These are phyloP conservation scores for Penstemon newberryi DNA, from an alignment of 257 asterid genomes.

Conservation along the genomic window DNA sequence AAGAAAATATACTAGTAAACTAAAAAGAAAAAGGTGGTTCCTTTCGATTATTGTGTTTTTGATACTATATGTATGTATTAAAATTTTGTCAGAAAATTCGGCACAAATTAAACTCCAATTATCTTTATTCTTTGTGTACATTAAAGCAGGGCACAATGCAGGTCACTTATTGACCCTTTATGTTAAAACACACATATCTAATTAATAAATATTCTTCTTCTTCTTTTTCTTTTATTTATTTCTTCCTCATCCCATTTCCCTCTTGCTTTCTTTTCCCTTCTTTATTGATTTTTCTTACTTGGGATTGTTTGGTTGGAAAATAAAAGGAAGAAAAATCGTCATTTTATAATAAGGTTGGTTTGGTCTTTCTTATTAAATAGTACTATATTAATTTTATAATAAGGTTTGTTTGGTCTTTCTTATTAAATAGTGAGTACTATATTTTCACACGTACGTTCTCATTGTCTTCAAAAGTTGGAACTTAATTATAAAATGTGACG, in stretches of 20 bases:
- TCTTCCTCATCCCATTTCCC: constrained; percentile 30
- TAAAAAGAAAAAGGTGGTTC: constrained; percentile 20
- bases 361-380: not conserved
- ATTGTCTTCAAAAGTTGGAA: not conserved
- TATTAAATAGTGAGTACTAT: not conserved
- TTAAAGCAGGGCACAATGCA: constrained; percentile 46
- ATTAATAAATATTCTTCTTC: not conserved
- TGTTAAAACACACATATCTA: constrained; percentile 28
- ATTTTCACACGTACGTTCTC: not conserved
- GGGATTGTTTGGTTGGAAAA: constrained; percentile 12
- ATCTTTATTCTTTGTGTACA: constrained; percentile 32
- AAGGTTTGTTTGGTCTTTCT: not conserved
- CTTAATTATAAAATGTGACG: not conserved
- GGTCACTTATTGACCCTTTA: constrained; percentile 46
- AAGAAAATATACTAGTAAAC: constrained; percentile 16
- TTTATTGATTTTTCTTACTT: not conserved
- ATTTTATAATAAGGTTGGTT: not conserved
- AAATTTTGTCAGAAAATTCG: constrained; percentile 50
- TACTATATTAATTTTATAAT: not conserved
- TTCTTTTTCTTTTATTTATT: constrained; percentile 11
- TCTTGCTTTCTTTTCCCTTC: constrained; percentile 21
- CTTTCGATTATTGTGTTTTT: constrained; percentile 25
- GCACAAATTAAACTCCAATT: constrained; percentile 34
- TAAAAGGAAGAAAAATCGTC: not conserved
- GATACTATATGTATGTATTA: constrained; percentile 8